Evolutionary conservation across 2,329 filamentous ascomycete species (phyloP).

Genomic region (Nothopassalora personata): DNA sequence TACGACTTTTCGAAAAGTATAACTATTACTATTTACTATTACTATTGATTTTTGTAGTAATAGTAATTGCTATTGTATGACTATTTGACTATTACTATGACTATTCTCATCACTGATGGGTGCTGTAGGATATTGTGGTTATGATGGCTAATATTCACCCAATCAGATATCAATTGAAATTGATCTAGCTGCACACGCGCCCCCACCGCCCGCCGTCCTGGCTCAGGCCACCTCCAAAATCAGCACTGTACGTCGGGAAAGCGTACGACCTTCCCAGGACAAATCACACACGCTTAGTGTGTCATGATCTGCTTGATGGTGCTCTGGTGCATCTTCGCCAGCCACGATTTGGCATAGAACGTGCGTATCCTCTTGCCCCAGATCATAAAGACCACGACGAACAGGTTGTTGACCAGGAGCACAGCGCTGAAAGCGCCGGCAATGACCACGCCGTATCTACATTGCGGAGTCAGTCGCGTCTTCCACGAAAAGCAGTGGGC

Average conservation of each 20-base stretch:
- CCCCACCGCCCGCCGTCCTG: too few species aligned
- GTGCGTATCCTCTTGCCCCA: slow-evolving; percentile 33
- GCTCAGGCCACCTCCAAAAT: too few species aligned
- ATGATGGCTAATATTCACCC: too few species aligned
- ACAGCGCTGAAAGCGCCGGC: slow-evolving; percentile 34
- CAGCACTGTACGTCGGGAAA: not conserved
- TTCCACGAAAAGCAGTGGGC: not conserved
- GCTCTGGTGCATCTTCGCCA: slow-evolving; percentile 30
- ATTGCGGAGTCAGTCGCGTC: not conserved
- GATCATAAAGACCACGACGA: slow-evolving; percentile 32
- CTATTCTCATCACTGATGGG: too few species aligned
- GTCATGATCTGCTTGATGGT: slow-evolving; percentile 19
- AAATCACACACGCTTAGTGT: slow-evolving; percentile 4
- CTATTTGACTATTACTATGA: too few species aligned
- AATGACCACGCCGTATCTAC: slow-evolving; percentile 32
- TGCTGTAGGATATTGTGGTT: too few species aligned
- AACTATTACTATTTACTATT: too few species aligned
- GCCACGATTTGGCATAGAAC: slow-evolving; percentile 29
- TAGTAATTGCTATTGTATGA: too few species aligned
- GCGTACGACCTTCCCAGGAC: not conserved
- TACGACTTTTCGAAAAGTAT: too few species aligned
- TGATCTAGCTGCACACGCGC: too few species aligned
- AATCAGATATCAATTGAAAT: too few species aligned
- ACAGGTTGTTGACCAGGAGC: slow-evolving; percentile 32
- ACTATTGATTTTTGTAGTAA: too few species aligned